Conservation (phyloP, 345 rosid species). For the Citrus inodora region DNA sequence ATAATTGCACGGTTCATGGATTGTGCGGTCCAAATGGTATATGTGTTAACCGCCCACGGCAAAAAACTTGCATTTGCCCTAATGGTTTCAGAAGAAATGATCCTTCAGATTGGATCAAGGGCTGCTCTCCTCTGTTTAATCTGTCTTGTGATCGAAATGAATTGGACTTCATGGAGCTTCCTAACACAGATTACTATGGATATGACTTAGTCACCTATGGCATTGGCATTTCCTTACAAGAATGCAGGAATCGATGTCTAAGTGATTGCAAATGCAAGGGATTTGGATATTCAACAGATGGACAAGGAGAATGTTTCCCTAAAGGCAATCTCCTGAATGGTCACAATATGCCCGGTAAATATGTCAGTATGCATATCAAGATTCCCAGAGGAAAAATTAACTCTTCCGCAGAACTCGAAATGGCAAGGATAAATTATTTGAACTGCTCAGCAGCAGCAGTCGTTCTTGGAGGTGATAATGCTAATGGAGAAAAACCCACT, state of each 20-base stretch:
- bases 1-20: slow-evolving; percentile 21
- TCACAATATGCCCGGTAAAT: neutral
- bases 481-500: neutral
- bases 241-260: slow-evolving; percentile 14
- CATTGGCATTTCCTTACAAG: neutral
- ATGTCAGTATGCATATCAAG: slow-evolving; percentile 12
- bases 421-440: neutral
- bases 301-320: slow-evolving; percentile 19
- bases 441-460: slow-evolving; percentile 7
- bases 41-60: slow-evolving; percentile 12
- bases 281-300: slow-evolving; percentile 18
- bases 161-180: slow-evolving; percentile 11
- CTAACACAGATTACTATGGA: slow-evolving; percentile 18
- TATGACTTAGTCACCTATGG: slow-evolving; percentile 9
- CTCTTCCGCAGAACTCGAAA: neutral
- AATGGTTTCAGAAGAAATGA: slow-evolving; percentile 15
- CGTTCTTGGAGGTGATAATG: neutral
- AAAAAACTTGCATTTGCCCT: slow-evolving; percentile 24
- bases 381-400: slow-evolving; percentile 8
- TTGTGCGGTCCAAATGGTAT: slow-evolving; percentile 26
- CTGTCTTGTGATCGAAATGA: slow-evolving; percentile 14
- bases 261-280: slow-evolving; percentile 25
- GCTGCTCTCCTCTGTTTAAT: slow-evolving; percentile 22
- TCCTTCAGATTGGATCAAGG: slow-evolving; percentile 24
- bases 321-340: slow-evolving; percentile 20